Evolutionary conservation across 768 basidiomycete species (phyloP).

Genomic region (Lentinula lateritia): DNA sequence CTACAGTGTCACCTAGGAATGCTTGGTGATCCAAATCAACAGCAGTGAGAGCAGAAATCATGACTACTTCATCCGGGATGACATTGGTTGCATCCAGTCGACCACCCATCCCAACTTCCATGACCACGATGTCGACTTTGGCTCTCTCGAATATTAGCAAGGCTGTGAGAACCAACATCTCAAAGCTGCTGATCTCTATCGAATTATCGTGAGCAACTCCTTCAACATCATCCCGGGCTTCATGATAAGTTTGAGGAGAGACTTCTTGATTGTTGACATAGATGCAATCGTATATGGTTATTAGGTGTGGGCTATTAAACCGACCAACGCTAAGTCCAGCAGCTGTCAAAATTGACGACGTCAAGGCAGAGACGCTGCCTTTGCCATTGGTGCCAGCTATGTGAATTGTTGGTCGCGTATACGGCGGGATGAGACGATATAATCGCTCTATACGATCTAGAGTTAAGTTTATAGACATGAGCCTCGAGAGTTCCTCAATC

Average conservation of each 20-base stretch:
- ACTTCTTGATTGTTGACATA: constrained; percentile 57
- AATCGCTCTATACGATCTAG: constrained; percentile 54
- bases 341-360: constrained; percentile 67
- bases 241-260: constrained; percentile 37
- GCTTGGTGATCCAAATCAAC: constrained; percentile 93
- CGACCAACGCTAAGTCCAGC: constrained; percentile 64
- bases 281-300: constrained; percentile 74
- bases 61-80: constrained; percentile 60
- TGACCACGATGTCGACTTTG: constrained; percentile 72
- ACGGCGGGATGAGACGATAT: constrained; percentile 48
- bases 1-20: constrained; percentile 76
- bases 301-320: constrained; percentile 91
- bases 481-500: not conserved
- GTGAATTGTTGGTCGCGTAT: constrained; percentile 80
- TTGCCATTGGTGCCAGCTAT: constrained; percentile 97
- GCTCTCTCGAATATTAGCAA: constrained; percentile 66
- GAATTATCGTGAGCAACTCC: constrained; percentile 34
- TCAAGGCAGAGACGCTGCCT: constrained; percentile 82
- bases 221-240: constrained; percentile 43
- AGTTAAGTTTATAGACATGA: constrained; percentile 67
- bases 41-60: constrained; percentile 77
- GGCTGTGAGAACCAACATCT: constrained; percentile 80
- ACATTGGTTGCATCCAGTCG: constrained; percentile 90
- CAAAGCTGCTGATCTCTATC: constrained; percentile 66
- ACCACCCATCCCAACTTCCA: constrained; percentile 97